Conservation (phyloP, 129 eudicot genomes). For the Centrapalus pauciflorus region DNA sequence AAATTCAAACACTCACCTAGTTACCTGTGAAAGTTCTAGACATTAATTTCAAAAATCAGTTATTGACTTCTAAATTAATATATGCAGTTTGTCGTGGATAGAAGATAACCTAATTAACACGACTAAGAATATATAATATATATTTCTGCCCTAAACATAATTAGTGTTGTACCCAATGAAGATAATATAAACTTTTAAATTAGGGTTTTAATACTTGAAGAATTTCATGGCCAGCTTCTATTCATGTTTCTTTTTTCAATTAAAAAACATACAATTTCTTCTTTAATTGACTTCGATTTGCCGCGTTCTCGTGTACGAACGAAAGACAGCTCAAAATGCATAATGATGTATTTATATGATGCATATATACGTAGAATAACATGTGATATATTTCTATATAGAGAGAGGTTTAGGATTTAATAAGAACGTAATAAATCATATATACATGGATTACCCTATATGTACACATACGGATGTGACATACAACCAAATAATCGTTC, state of each 20-base stretch:
- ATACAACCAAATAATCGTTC: no score
- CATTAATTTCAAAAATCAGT: not conserved
- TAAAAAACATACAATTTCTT: no score
- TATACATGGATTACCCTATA: no score
- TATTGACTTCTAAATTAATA: not conserved
- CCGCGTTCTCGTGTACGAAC: not conserved
- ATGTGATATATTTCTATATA: no score
- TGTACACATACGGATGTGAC: no score
- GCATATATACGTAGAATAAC: no score
- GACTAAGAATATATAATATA: not conserved
- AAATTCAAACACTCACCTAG: no score
- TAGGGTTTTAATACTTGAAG: not conserved
- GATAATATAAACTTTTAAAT: conserved; percentile 14
- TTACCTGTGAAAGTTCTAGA: no score
- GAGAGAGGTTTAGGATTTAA: no score
- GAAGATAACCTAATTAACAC: conserved; percentile 4
- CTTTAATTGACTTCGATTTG: conserved; percentile 3
- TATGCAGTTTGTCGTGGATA: conserved; percentile 6
- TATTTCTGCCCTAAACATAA: conserved; percentile 8
- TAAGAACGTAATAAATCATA: no score
- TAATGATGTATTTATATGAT: no score
- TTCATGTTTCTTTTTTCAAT: not conserved
- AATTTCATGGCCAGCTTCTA: conserved; percentile 12
- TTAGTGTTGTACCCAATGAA: conserved; percentile 10
- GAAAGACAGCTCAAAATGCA: conserved; percentile 6